These are phyloP conservation scores for Schizosaccharomyces versatilis DNA, from an alignment of 1,139 yeast genomes.

Conservation along the genomic window DNA sequence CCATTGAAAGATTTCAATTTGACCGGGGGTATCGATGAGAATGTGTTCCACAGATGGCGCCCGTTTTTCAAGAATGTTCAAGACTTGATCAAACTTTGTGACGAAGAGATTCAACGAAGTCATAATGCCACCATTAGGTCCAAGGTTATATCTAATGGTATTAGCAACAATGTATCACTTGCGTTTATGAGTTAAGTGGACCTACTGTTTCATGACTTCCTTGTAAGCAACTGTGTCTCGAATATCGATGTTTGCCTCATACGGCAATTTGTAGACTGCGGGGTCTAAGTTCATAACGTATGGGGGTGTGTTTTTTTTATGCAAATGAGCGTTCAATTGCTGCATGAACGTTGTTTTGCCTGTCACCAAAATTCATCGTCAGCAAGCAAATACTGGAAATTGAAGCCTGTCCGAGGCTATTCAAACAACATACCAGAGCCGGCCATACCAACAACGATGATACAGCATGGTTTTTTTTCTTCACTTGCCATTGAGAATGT, in stretches of 20 bases:
- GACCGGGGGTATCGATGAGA: conserved; percentile 94
- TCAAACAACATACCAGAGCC: conserved; percentile 9
- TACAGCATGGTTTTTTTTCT: conserved; percentile 4
- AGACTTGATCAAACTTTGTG: conserved; percentile 90
- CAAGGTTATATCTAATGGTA: conserved; percentile 38
- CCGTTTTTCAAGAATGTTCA: conserved; percentile 62
- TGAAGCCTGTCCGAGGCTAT: conserved; percentile 5
- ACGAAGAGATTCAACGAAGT: conserved; percentile 79
- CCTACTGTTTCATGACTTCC: conserved; percentile 67
- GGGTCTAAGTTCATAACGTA: conserved; percentile 91
- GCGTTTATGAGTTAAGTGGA: neutral
- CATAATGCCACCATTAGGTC: conserved; percentile 97
- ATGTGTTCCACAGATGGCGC: conserved; percentile 26
- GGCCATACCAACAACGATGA: conserved; percentile 14
- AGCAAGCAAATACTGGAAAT: neutral
- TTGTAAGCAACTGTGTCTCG: conserved; percentile 89
- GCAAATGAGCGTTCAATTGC: conserved; percentile 71
- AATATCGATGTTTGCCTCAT: conserved; percentile 83
- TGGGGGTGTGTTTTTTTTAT: conserved; percentile 40
- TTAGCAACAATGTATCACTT: conserved; percentile 13
- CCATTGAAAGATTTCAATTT: conserved; percentile 37
- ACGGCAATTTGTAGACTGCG: conserved; percentile 80
- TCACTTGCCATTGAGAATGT: neutral
- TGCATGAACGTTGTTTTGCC: conserved; percentile 98
- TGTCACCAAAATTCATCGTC: neutral